A percentile compares a stretch with the other conserved stretches of the same genome.
Evolutionary conservation across 495 filamentous ascomycete species (phyloP).

Genomic region (Trichocladium uniseriatum): DNA sequence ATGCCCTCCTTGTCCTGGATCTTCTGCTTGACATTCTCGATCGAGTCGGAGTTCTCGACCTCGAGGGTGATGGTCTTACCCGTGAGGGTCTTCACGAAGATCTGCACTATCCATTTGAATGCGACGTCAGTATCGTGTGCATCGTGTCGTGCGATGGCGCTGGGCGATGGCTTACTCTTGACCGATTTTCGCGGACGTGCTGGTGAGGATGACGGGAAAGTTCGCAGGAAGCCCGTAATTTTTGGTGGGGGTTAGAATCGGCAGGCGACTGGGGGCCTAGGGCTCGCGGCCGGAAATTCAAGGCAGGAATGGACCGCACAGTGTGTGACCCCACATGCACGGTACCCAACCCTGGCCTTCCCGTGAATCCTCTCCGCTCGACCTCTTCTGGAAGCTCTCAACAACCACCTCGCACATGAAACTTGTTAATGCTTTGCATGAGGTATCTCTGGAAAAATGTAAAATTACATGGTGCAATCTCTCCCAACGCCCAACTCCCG

Average conservation of each 20-base stretch:
- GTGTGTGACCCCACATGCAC: not conserved
- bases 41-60: constrained; percentile 97
- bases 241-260: constrained; percentile 29
- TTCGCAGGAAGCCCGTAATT: constrained; percentile 18
- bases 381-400: not conserved
- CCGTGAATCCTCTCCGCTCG: not conserved
- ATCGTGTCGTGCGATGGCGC: not conserved
- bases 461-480: too few species aligned
- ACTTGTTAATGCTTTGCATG: too few species aligned
- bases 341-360: not conserved
- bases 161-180: constrained; percentile 30
- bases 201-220: constrained; percentile 25
- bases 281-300: constrained; percentile 10
- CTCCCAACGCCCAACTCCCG: too few species aligned
- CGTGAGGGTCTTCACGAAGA: constrained; percentile 96
- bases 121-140: constrained; percentile 30
- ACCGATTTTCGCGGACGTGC: constrained; percentile 26
- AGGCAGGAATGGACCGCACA: not conserved
- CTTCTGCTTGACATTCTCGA: constrained; percentile 96
- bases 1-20: constrained; percentile 99
- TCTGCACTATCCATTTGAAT: constrained; percentile 29
- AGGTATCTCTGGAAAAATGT: too few species aligned
- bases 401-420: too few species aligned
- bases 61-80: constrained; percentile 99
- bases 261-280: constrained; percentile 8